These are phyloP conservation scores for Platanthera zijinensis DNA, from an alignment of 106 monocot species.

Conservation along the genomic window DNA sequence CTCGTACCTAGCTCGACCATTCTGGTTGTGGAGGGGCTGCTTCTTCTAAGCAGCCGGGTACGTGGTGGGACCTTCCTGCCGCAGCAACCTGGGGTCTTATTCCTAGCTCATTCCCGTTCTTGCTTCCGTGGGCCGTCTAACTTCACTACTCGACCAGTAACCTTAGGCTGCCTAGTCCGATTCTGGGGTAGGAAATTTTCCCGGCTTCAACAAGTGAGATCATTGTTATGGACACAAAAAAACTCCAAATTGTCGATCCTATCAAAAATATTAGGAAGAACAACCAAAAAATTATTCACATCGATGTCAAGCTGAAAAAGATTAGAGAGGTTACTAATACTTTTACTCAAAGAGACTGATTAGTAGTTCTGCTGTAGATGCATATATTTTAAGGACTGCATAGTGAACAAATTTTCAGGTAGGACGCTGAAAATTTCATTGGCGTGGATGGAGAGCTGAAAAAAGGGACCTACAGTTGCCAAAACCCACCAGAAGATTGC, in stretches of 20 bases:
- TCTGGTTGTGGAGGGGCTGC: too few relatives aligned
- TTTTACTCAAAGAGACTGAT: conserved; percentile 18
- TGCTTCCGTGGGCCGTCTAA: too few relatives aligned
- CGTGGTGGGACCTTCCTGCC: too few relatives aligned
- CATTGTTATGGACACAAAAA: conserved; percentile 22
- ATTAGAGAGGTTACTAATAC: conserved; percentile 37
- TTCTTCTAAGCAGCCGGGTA: too few relatives aligned
- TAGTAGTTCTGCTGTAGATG: conserved; percentile 36
- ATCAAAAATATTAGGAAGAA: conserved; percentile 36
- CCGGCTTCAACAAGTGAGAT: too few relatives aligned
- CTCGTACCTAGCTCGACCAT: too few relatives aligned
- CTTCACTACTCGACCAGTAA: too few relatives aligned
- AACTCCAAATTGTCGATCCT: conserved; percentile 25
- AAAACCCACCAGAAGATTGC: conserved; percentile 32
- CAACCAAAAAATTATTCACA: conserved; percentile 31
- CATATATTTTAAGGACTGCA: conserved; percentile 25
- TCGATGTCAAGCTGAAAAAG: conserved; percentile 49
- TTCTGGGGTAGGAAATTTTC: too few relatives aligned
- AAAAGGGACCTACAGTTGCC: conserved; percentile 31
- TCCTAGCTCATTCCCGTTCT: too few relatives aligned
- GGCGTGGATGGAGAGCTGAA: conserved; percentile 26
- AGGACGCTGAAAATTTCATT: conserved; percentile 36
- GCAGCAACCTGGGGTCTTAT: too few relatives aligned
- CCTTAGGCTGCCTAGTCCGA: too few relatives aligned
- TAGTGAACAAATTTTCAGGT: conserved; percentile 34